A percentile compares a stretch with the other conserved stretches of the same genome.
These are phyloP conservation scores for Fusarium sulawesiense DNA, from an alignment of 2,329 filamentous ascomycete genomes.

Conservation along the genomic window DNA sequence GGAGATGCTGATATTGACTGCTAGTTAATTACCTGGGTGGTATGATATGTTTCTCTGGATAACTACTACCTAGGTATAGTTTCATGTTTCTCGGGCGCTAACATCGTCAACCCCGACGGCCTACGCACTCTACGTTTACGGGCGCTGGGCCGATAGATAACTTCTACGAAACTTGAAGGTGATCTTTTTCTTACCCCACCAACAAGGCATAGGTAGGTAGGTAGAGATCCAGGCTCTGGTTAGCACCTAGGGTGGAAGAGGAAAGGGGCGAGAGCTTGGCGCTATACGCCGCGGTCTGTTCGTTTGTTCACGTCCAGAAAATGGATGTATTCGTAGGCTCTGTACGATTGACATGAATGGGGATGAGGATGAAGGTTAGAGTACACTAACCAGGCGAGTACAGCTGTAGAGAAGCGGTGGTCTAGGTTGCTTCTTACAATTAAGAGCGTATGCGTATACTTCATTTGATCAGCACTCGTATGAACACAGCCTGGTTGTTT, in stretches of 20 bases:
- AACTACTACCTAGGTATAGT: constrained; percentile 15
- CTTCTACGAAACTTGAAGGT: not conserved
- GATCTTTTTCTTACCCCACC: constrained; percentile 26
- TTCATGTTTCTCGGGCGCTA: constrained; percentile 47
- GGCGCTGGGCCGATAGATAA: constrained; percentile 1
- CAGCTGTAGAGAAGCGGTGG: not conserved
- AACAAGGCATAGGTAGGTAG: not conserved
- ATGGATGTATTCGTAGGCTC: not conserved
- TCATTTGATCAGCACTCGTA: not conserved
- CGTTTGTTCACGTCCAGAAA: not conserved
- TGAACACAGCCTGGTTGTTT: not conserved
- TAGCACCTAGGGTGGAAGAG: constrained; percentile 1
- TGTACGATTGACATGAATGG: not conserved
- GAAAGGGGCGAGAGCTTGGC: constrained; percentile 14
- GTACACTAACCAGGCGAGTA: not conserved
- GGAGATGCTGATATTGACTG: not conserved
- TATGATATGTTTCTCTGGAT: not conserved
- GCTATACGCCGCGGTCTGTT: not conserved
- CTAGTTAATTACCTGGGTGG: not conserved
- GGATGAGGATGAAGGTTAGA: not conserved
- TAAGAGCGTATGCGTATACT: not conserved
- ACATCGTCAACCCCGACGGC: constrained; percentile 41
- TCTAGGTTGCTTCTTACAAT: not conserved
- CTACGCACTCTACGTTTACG: constrained; percentile 36
- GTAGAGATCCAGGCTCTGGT: not conserved